phyloP scores from a whole-genome alignment of 139 green algal species.

The Dunaliella primolecta region DNA sequence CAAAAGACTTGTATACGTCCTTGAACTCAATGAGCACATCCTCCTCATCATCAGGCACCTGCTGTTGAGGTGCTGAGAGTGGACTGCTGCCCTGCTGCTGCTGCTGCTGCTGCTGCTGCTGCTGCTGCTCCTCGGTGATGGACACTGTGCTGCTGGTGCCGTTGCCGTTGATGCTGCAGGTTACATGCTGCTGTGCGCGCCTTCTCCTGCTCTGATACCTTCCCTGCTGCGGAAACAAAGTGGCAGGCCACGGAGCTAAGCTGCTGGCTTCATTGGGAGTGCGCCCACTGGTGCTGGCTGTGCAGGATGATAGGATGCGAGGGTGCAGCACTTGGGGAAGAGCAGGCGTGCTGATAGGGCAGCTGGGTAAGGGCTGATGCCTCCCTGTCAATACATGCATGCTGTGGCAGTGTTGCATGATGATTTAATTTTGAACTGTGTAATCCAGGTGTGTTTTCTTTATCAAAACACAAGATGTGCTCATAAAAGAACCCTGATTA shows the following conservation, averaged over 20 bases:
- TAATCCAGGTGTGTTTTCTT: too few species aligned
- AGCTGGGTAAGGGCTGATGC: too few species aligned
- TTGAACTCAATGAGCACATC: conserved; percentile 92
- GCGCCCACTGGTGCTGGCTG: not conserved
- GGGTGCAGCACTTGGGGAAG: not conserved
- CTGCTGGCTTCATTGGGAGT: not conserved
- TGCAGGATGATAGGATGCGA: not conserved
- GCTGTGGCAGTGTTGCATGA: too few species aligned
- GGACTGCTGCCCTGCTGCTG: not conserved
- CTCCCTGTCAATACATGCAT: too few species aligned
- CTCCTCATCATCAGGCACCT: conserved; percentile 21
- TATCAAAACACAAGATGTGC: too few species aligned
- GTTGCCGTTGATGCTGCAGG: not conserved
- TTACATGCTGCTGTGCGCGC: not conserved
- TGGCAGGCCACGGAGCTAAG: not conserved
- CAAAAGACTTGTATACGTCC: conserved; percentile 96
- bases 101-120: not conserved
- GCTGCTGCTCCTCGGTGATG: not conserved
- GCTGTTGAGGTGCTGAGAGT: conserved; percentile 3
- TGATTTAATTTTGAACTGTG: too few species aligned
- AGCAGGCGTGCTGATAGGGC: too few species aligned
- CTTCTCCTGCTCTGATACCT: too few species aligned
- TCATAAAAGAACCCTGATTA: too few species aligned
- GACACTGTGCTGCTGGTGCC: not conserved
- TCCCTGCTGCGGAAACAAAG: not conserved